These are phyloP conservation scores for Periconia sp. DNA, from an alignment of 2,329 filamentous ascomycete species.

Conservation along the genomic window DNA sequence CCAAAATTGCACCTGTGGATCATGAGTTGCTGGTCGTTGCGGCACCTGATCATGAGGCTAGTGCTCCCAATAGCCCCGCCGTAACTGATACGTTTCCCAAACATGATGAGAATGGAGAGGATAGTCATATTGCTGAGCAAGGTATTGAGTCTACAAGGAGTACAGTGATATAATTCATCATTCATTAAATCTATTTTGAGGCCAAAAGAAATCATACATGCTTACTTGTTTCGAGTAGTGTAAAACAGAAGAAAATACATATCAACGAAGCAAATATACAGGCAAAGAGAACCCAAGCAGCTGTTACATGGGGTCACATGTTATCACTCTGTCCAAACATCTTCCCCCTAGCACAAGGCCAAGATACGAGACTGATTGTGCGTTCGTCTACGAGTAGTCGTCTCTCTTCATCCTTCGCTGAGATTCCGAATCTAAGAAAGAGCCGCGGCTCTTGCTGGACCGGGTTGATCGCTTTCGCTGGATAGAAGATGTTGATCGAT, in stretches of 20 bases:
- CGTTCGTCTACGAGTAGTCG: slow-evolving; percentile 59
- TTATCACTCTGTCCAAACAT: background rate
- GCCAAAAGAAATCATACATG: too few species aligned
- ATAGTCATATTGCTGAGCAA: too few species aligned
- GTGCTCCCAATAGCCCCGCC: slow-evolving; percentile 23
- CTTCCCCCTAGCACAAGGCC: background rate
- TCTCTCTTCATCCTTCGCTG: slow-evolving; percentile 66
- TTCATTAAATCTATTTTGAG: too few species aligned
- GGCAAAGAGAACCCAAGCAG: too few species aligned
- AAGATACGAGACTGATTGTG: background rate
- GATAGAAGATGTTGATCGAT: slow-evolving; percentile 33
- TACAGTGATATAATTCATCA: too few species aligned
- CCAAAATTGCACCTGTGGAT: slow-evolving; percentile 4
- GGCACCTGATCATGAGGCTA: slow-evolving; percentile 27
- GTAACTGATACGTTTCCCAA: background rate
- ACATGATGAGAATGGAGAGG: too few species aligned
- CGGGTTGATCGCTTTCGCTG: slow-evolving; percentile 50
- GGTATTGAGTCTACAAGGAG: too few species aligned
- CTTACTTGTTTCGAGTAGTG: too few species aligned
- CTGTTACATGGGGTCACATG: background rate
- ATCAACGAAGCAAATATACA: too few species aligned
- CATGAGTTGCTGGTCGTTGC: slow-evolving; percentile 34
- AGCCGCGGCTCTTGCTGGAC: slow-evolving; percentile 46
- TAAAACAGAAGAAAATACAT: too few species aligned
- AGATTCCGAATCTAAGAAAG: slow-evolving; percentile 58